Percentiles rank a stretch among this genome's conserved stretches.
These are phyloP conservation scores for Phytophthora idaei DNA, from an alignment of 352 stramenopile species.

Conservation along the genomic window DNA sequence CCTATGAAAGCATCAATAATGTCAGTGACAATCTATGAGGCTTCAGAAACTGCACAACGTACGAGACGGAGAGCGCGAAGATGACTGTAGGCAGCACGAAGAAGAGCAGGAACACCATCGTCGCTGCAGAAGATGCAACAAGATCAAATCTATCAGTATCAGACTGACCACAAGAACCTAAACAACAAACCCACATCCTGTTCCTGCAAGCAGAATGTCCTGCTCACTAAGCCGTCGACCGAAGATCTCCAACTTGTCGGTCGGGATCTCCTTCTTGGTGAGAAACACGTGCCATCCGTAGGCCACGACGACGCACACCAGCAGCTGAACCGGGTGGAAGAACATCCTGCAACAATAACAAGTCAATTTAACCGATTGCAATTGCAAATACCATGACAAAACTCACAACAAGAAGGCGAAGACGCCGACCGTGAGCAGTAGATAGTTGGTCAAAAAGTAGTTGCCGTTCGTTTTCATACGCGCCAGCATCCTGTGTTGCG, in stretches of 20 bases:
- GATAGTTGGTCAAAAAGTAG: slow-evolving; percentile 82
- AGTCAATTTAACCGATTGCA: background rate
- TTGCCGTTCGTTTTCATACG: slow-evolving; percentile 73
- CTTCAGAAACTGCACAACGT: slow-evolving; percentile 13
- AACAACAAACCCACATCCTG: slow-evolving; percentile 47
- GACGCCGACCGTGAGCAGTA: slow-evolving; percentile 58
- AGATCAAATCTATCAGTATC: slow-evolving; percentile 14
- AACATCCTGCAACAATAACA: slow-evolving; percentile 46
- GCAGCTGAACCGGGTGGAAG: slow-evolving; percentile 72
- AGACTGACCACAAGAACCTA: background rate
- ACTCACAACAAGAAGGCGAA: slow-evolving; percentile 71
- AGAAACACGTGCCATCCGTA: slow-evolving; percentile 74
- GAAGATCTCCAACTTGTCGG: slow-evolving; percentile 58
- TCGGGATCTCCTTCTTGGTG: slow-evolving; percentile 54
- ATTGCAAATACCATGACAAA: background rate
- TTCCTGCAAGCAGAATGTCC: slow-evolving; percentile 66
- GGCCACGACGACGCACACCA: slow-evolving; percentile 65
- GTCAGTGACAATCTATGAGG: slow-evolving; percentile 6
- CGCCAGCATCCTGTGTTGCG: slow-evolving; percentile 47
- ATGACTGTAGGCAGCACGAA: slow-evolving; percentile 75
- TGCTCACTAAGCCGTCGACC: slow-evolving; percentile 66
- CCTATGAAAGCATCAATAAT: slow-evolving; percentile 20
- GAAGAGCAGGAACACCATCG: slow-evolving; percentile 74
- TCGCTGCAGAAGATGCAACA: slow-evolving; percentile 38
- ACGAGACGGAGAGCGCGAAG: slow-evolving; percentile 72